A percentile compares a stretch with the other conserved stretches of the same genome.
Evolutionary conservation across 2,329 filamentous ascomycete genomes (phyloP).

Genomic region (Fusarium stilboides): DNA sequence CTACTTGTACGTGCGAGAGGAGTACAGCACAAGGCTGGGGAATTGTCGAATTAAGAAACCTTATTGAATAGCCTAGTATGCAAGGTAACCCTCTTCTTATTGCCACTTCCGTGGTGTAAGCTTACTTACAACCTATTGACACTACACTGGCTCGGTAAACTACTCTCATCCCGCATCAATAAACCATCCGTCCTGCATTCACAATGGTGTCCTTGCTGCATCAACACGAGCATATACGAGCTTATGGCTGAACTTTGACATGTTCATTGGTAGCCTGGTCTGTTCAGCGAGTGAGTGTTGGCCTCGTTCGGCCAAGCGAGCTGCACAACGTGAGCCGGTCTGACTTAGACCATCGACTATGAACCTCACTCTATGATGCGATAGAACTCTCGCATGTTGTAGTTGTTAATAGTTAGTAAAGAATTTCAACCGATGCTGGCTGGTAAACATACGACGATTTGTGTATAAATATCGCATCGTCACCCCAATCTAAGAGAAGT

Average conservation of each 20-base stretch:
- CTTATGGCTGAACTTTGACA: slow-evolving; percentile 33
- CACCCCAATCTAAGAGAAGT: not conserved
- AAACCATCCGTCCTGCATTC: slow-evolving; percentile 33
- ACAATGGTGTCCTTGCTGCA: slow-evolving; percentile 22
- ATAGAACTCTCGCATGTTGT: not conserved
- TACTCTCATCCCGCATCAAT: slow-evolving; percentile 38
- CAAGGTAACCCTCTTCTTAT: not conserved
- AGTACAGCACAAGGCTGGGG: not conserved
- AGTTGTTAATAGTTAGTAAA: not conserved
- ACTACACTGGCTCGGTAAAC: not conserved
- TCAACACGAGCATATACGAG: slow-evolving; percentile 42
- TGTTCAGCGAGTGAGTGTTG: slow-evolving; percentile 14
- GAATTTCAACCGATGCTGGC: not conserved
- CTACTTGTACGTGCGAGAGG: not conserved
- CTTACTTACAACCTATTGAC: slow-evolving; percentile 10
- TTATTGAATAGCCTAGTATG: slow-evolving; percentile 5
- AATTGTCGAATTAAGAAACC: not conserved
- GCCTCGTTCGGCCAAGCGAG: not conserved
- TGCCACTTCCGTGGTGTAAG: slow-evolving; percentile 10
- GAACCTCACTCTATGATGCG: not conserved
- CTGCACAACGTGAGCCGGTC: not conserved
- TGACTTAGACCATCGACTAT: not conserved
- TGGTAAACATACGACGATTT: not conserved
- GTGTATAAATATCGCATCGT: slow-evolving; percentile 14
- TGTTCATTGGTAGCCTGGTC: slow-evolving; percentile 17